Evolutionary conservation across 192 early-diverging fungal genomes (phyloP).

Genomic region (Piromyces finnis): DNA sequence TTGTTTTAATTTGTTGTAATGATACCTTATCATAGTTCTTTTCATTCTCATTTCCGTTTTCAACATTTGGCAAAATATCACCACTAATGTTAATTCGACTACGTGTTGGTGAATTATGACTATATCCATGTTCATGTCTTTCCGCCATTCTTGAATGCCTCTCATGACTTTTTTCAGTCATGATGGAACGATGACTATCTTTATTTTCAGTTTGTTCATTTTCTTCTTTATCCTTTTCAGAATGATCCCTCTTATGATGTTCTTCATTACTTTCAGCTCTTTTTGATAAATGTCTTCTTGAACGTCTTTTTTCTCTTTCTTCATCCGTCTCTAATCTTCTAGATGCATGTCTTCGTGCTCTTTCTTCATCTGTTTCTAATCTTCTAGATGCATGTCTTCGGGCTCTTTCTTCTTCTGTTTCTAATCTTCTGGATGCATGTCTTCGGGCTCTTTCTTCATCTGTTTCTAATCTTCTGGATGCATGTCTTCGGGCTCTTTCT

Average conservation of each 20-base stretch:
- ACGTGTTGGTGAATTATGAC: not conserved
- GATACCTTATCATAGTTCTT: not conserved
- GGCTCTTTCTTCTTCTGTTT: not conserved
- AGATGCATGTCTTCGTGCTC: not conserved
- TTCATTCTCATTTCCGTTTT: not conserved
- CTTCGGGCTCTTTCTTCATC: not conserved
- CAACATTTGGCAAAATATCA: not conserved
- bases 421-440: not conserved
- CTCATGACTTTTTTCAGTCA: not conserved
- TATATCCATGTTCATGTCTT: not conserved
- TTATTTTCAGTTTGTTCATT: not conserved
- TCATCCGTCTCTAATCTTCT: not conserved
- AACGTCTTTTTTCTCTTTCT: too few species aligned
- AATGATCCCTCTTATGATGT: not conserved
- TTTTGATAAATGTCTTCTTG: not conserved
- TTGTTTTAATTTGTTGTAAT: not conserved
- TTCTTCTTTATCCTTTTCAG: not conserved
- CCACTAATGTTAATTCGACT: not conserved
- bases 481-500: not conserved
- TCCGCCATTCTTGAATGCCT: not conserved
- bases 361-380: not conserved
- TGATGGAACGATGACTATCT: not conserved
- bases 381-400: not conserved
- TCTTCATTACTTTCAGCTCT: not conserved
- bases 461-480: not conserved